Evolutionary conservation across 192 early-diverging fungal genomes (phyloP).

Genomic region (Gamsiella multidivaricata): DNA sequence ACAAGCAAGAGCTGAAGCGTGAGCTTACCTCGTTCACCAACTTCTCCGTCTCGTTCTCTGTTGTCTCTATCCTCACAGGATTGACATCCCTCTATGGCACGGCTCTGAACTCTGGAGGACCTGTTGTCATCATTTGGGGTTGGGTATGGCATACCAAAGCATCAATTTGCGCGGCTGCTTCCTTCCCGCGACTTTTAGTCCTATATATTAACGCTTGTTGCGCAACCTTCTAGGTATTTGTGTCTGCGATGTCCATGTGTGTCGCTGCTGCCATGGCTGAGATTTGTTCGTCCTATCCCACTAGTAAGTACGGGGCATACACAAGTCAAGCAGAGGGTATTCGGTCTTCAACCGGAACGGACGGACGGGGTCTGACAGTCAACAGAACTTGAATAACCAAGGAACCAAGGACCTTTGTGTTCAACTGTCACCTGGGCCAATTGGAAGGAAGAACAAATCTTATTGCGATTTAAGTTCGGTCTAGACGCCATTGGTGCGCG

Average conservation of each 20-base stretch:
- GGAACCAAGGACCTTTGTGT: neutral
- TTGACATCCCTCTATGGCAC: conserved; percentile 59
- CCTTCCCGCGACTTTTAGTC: too few species aligned
- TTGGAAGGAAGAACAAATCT: conserved; percentile 1
- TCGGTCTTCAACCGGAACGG: too few species aligned
- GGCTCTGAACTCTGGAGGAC: conserved; percentile 58
- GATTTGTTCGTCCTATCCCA: conserved; percentile 59
- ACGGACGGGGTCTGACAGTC: too few species aligned
- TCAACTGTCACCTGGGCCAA: neutral
- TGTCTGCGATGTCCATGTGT: conserved; percentile 53
- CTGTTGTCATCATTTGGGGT: conserved; percentile 59
- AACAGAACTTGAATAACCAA: too few species aligned
- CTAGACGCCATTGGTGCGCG: neutral
- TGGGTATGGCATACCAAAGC: conserved; percentile 48
- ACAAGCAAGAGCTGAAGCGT: conserved; percentile 63
- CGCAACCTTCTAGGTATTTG: conserved; percentile 39
- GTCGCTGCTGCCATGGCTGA: conserved; percentile 60
- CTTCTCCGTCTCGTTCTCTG: conserved; percentile 57
- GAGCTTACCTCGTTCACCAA: conserved; percentile 56
- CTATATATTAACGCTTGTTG: conserved; percentile 4
- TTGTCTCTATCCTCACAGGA: conserved; percentile 58
- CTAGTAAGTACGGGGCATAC: conserved; percentile 52
- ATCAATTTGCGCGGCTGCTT: too few species aligned
- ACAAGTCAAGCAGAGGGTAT: too few species aligned
- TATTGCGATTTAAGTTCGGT: conserved; percentile 47